phyloP scores from a whole-genome alignment of 495 filamentous ascomycete species.

The Aspergillus saccharolyticus region DNA sequence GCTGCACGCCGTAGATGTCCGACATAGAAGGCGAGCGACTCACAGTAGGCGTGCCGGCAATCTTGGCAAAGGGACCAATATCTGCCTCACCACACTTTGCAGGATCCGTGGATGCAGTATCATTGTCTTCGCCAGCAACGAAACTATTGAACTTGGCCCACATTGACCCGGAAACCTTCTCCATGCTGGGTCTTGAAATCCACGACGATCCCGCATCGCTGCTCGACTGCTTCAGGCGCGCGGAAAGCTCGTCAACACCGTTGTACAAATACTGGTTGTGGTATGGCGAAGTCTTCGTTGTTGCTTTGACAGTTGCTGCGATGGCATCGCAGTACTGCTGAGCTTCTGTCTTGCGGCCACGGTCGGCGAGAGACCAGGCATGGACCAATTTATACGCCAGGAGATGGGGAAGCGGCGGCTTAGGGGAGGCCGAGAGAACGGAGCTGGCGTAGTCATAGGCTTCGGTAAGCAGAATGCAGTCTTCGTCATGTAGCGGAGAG shows the following conservation, averaged over 20 bases:
- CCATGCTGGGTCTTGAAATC: conserved; percentile 92
- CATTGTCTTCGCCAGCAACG: conserved; percentile 83
- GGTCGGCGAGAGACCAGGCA: conserved; percentile 76
- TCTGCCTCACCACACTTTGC: conserved; percentile 53
- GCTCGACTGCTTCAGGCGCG: conserved; percentile 75
- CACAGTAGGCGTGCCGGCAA: conserved; percentile 75
- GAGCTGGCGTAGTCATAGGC: conserved; percentile 83
- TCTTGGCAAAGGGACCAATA: conserved; percentile 71
- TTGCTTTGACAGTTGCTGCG: conserved; percentile 68
- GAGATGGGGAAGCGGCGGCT: conserved; percentile 70
- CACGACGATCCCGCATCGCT: conserved; percentile 65
- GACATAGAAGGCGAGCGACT: conserved; percentile 73
- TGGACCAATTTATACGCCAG: conserved; percentile 85
- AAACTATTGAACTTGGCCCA: conserved; percentile 92
- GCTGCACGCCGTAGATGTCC: conserved; percentile 63
- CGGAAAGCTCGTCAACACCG: conserved; percentile 76
- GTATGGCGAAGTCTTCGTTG: conserved; percentile 78
- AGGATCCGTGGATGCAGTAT: conserved; percentile 54
- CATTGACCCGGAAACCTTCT: conserved; percentile 82
- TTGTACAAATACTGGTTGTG: conserved; percentile 69
- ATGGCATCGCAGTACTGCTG: conserved; percentile 89
- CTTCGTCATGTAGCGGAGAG: conserved; percentile 68
- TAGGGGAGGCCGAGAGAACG: conserved; percentile 53
- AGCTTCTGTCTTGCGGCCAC: conserved; percentile 75
- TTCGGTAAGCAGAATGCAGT: conserved; percentile 83